Evolutionary conservation across 1,284 basidiomycete species (phyloP), one percentile per base, ranked within the genome.

Genomic region (Sparassis latifolia): DNA sequence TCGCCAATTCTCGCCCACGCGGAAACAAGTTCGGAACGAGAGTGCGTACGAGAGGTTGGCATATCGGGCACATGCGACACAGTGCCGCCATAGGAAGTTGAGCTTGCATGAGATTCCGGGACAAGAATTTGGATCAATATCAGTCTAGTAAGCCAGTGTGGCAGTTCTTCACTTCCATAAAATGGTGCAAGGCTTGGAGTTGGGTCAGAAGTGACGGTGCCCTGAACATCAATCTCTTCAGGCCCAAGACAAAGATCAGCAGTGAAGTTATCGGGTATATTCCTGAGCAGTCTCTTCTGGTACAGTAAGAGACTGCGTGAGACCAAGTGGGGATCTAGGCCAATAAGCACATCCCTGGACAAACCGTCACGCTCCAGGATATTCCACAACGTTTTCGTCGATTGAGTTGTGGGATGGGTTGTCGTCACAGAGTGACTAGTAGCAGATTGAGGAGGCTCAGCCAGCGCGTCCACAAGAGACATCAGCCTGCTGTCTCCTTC

Each of bases 101-200:
- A 20, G 20, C 20, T 20, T 20, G 58, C 60, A 42, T 69, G 64
- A 9, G 66, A 56, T 30, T 84, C 82, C 0, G 77, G 74, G 10
- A 79, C 80, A 5, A 89, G 72, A 5, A 89, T 77, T 61, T 88
- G 85, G 46, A 82, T 65, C 2, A 91, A 65, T 5, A 91, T 68
- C 7, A 85, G 64, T 55, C 79, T 82, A 4, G 89, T 90, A 40
- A 91, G 68, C 87, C 87, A 91, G 62, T 91, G 85, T 2, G 87
- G 86, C 38, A 72, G 73, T 3, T 82, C 79, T 37, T 86, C 82
- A 52, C 70, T 82, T 4, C 88, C 87, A 55, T 86, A 79, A 38
- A 89, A 75, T 10, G 72, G 68, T 5, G 50, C 59, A 49, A 58
- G 55, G 7, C 35, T 29, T 6, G 52, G 28, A 1, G 60, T 44